These are phyloP conservation scores for Mollisia scopiformis DNA, from an alignment of 2,329 filamentous ascomycete genomes.

Conservation along the genomic window DNA sequence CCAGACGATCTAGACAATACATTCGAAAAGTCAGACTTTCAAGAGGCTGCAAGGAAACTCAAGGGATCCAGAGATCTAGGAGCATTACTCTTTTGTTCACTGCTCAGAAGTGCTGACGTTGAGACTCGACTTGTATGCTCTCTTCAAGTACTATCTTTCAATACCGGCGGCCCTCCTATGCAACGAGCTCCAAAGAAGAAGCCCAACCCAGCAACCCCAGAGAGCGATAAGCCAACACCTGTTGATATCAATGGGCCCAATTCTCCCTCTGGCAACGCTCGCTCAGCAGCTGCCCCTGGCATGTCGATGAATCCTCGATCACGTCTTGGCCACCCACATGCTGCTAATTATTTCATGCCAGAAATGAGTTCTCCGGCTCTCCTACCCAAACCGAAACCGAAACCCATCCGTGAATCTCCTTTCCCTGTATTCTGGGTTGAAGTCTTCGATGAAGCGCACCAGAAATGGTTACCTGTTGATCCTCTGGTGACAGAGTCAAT, in stretches of 20 bases:
- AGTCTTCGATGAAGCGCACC: slow-evolving; percentile 79
- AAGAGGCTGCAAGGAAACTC: slow-evolving; percentile 65
- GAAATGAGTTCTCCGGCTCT: slow-evolving; percentile 42
- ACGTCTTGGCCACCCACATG: slow-evolving; percentile 41
- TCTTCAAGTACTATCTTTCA: slow-evolving; percentile 69
- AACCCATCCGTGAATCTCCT: slow-evolving; percentile 66
- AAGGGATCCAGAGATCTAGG: slow-evolving; percentile 87
- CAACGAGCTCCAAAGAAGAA: slow-evolving; percentile 27
- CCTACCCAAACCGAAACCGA: slow-evolving; percentile 37
- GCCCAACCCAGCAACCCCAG: slow-evolving; percentile 29
- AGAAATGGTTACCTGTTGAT: slow-evolving; percentile 92
- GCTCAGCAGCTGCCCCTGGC: slow-evolving; percentile 10
- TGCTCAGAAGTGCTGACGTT: slow-evolving; percentile 82
- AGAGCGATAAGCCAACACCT: slow-evolving; percentile 36
- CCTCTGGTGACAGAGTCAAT: slow-evolving; percentile 80
- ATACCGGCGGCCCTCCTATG: slow-evolving; percentile 44
- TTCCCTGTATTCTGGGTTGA: slow-evolving; percentile 96
- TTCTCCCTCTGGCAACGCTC: slow-evolving; percentile 15
- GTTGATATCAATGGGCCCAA: slow-evolving; percentile 8
- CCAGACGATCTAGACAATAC: slow-evolving; percentile 58
- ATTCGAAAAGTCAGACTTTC: slow-evolving; percentile 73
- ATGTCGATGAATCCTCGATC: slow-evolving; percentile 28
- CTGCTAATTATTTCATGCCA: slow-evolving; percentile 56
- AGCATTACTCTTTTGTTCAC: slow-evolving; percentile 86
- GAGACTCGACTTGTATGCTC: slow-evolving; percentile 87